Evolutionary conservation across 129 eudicot genomes (phyloP).

Genomic region (Lactuca saligna): DNA sequence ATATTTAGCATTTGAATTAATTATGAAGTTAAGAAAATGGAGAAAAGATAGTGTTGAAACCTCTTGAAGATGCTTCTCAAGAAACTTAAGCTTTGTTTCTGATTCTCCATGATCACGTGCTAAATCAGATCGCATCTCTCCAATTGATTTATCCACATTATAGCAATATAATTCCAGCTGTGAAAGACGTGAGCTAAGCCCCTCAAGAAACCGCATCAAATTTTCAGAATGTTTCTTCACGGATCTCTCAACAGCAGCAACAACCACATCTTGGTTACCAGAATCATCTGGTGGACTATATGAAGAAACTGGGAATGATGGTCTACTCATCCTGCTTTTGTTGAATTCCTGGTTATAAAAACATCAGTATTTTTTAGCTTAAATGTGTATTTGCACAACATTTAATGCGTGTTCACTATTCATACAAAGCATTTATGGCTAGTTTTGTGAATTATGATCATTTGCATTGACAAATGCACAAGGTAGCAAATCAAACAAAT

Average conservation of each 20-base stretch:
- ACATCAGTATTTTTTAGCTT: neutral
- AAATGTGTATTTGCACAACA: neutral
- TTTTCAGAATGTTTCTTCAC: constrained; percentile 82
- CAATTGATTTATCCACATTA: constrained; percentile 83
- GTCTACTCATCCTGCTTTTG: constrained; percentile 77
- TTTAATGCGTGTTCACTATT: too few species aligned
- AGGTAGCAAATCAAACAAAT: too few species aligned
- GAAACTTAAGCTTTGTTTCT: constrained; percentile 65
- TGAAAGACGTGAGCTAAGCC: constrained; percentile 80
- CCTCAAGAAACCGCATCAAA: constrained; percentile 86
- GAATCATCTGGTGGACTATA: constrained; percentile 85
- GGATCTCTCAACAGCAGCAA: constrained; percentile 63
- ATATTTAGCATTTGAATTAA: too few species aligned
- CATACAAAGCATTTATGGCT: too few species aligned
- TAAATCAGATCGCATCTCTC: constrained; percentile 78
- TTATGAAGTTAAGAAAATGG: neutral
- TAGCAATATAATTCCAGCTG: constrained; percentile 85
- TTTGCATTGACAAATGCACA: too few species aligned
- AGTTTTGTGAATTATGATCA: too few species aligned
- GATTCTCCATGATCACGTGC: constrained; percentile 70
- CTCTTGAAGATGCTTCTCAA: constrained; percentile 88
- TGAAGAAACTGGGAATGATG: constrained; percentile 56
- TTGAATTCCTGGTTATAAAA: constrained; percentile 56
- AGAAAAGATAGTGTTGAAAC: constrained; percentile 22
- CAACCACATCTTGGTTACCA: constrained; percentile 54